Evolutionary conservation across 192 early-diverging fungal species (phyloP).

Genomic region (Podila minutissima): DNA sequence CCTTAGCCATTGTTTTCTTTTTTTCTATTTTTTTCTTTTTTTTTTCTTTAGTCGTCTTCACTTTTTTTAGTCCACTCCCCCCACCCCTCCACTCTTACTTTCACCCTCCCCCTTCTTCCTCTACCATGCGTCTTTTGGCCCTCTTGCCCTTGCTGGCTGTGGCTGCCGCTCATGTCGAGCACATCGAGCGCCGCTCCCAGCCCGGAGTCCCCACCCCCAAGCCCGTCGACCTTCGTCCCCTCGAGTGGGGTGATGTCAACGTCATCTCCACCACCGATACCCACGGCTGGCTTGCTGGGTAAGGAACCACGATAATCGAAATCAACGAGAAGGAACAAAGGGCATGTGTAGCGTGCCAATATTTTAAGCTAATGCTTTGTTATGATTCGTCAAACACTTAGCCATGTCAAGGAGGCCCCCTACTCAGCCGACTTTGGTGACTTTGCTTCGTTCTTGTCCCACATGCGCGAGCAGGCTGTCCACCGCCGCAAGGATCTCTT

Average conservation of each 20-base stretch:
- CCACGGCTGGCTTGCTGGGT: slow-evolving; percentile 19
- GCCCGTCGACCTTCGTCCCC: slow-evolving; percentile 71
- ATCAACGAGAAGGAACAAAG: background rate
- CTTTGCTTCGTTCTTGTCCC: slow-evolving; percentile 59
- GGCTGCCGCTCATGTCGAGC: slow-evolving; percentile 28
- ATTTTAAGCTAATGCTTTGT: background rate
- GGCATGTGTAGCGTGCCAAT: no score
- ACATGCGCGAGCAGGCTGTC: slow-evolving; percentile 58
- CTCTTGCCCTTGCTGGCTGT: slow-evolving; percentile 34
- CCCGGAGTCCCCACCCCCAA: slow-evolving; percentile 76
- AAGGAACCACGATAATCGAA: no score
- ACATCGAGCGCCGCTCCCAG: slow-evolving; percentile 57
- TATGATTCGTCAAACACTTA: background rate
- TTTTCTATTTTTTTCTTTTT: background rate
- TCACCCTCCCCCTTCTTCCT: background rate
- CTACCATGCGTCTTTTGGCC: slow-evolving; percentile 28
- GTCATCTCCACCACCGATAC: slow-evolving; percentile 58
- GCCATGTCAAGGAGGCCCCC: slow-evolving; percentile 25
- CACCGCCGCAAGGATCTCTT: slow-evolving; percentile 59
- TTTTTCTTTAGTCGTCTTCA: slow-evolving; percentile 8
- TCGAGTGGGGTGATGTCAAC: slow-evolving; percentile 63
- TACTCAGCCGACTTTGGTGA: slow-evolving; percentile 63
- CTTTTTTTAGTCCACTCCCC: background rate
- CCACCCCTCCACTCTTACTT: slow-evolving; percentile 1
- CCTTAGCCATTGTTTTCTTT: background rate